Conservation (phyloP, 2,329 filamentous ascomycete species). For the Aulographum hederae region DNA sequence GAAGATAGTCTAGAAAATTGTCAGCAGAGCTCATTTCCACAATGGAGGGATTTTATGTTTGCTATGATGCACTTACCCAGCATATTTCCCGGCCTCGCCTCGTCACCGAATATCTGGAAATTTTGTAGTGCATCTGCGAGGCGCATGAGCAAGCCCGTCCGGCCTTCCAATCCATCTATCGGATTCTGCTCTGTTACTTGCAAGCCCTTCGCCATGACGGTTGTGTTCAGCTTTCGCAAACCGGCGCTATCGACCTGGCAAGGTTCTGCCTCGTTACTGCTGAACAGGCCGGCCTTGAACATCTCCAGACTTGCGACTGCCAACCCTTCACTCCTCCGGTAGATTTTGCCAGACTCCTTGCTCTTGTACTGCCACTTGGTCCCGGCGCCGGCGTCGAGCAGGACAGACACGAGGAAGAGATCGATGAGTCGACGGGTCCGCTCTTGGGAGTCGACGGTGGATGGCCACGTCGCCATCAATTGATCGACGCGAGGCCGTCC, state of each 20-base stretch:
- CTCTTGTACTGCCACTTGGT: conserved; percentile 87
- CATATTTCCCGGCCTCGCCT: conserved; percentile 83
- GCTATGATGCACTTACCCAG: conserved; percentile 46
- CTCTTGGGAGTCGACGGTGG: conserved; percentile 51
- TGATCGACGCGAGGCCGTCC: conserved; percentile 56
- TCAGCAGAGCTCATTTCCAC: too few relatives aligned
- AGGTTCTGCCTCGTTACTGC: conserved; percentile 61
- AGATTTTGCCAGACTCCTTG: conserved; percentile 66
- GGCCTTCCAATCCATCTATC: conserved; percentile 69
- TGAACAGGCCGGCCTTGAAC: conserved; percentile 87
- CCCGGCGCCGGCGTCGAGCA: conserved; percentile 77
- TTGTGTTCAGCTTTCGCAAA: conserved; percentile 53
- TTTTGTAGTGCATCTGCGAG: conserved; percentile 63
- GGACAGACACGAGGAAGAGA: conserved; percentile 61
- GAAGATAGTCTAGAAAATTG: conserved; percentile 61
- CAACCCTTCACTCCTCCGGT: conserved; percentile 72
- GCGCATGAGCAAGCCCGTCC: conserved; percentile 59
- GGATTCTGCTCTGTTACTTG: conserved; percentile 69
- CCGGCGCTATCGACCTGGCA: conserved; percentile 79
- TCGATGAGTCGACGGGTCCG: conserved; percentile 59
- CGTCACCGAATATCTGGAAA: conserved; percentile 64
- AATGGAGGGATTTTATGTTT: conserved; percentile 2
- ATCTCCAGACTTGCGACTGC: conserved; percentile 67
- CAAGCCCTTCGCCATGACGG: conserved; percentile 60
- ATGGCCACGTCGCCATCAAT: conserved; percentile 50